phyloP scores from a whole-genome alignment of 768 basidiomycete species.

The Podaxis pistillaris region DNA sequence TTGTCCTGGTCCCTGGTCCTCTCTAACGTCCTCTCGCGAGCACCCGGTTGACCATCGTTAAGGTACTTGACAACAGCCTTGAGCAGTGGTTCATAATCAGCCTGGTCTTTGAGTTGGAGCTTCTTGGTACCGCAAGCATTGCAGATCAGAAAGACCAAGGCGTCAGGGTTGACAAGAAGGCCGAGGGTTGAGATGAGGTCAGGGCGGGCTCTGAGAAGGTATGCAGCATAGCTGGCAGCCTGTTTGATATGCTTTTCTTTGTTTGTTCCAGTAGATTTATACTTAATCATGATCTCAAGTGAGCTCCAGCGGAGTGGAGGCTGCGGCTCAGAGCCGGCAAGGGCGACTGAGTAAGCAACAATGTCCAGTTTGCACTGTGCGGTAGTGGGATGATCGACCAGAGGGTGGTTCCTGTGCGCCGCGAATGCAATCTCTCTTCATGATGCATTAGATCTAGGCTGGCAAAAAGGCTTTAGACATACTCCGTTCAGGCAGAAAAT shows the following conservation, averaged over 20 bases:
- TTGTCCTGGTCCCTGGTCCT: background rate
- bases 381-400: background rate
- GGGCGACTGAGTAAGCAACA: background rate
- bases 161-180: background rate
- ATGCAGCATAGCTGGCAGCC: background rate
- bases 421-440: background rate
- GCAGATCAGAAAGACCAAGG: background rate
- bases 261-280: background rate
- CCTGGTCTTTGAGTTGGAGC: background rate
- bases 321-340: background rate
- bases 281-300: background rate
- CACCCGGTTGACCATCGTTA: background rate
- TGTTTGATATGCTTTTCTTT: background rate
- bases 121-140: background rate
- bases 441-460: background rate
- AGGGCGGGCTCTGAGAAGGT: background rate
- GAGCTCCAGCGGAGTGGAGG: background rate
- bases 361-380: background rate
- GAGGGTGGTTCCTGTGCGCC: background rate
- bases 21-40: background rate
- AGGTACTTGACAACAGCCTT: background rate
- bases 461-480: background rate
- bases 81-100: background rate
- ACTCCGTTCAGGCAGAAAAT: background rate
- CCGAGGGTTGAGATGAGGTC: background rate